A percentile compares a stretch with the other conserved stretches of the same genome.
phyloP scores from a whole-genome alignment of 768 basidiomycete species.

The Russula dissimulans region DNA sequence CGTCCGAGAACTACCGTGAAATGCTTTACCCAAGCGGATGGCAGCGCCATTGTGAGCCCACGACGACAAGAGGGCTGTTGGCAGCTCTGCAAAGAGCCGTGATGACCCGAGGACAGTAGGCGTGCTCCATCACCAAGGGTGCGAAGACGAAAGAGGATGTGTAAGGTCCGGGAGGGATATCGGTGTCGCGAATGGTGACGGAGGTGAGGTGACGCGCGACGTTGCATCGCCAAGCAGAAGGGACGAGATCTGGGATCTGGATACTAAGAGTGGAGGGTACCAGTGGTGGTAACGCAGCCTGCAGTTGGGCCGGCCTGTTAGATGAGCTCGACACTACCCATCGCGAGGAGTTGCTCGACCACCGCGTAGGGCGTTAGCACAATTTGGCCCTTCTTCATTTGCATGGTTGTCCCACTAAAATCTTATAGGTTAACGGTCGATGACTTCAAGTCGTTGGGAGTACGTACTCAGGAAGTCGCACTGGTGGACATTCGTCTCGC shows the following conservation, averaged over 20 bases:
- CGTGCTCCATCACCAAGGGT: conserved; percentile 32
- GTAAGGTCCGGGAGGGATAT: conserved; percentile 26
- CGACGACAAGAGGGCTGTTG: conserved; percentile 46
- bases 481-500: conserved; percentile 54
- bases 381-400: conserved; percentile 75
- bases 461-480: conserved; percentile 61
- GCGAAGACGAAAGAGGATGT: conserved; percentile 42
- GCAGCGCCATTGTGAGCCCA: conserved; percentile 28
- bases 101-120: conserved; percentile 27
- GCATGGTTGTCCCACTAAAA: conserved; percentile 55
- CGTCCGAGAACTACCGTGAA: too few species aligned
- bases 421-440: not conserved
- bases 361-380: conserved; percentile 69
- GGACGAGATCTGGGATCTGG: conserved; percentile 36
- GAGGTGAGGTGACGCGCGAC: conserved; percentile 28
- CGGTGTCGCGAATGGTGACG: conserved; percentile 28
- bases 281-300: too few species aligned
- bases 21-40: too few species aligned
- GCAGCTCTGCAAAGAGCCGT: conserved; percentile 30
- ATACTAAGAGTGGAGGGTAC: conserved; percentile 17
- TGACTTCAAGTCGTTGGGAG: too few species aligned
- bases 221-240: not conserved
- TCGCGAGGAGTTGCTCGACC: conserved; percentile 61
- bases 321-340: conserved; percentile 71
- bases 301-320: conserved; percentile 29